A percentile compares a stretch with the other conserved stretches of the same genome.
Evolutionary conservation across 768 basidiomycete genomes (phyloP).

Genomic region (Panaeolus cyanescens): DNA sequence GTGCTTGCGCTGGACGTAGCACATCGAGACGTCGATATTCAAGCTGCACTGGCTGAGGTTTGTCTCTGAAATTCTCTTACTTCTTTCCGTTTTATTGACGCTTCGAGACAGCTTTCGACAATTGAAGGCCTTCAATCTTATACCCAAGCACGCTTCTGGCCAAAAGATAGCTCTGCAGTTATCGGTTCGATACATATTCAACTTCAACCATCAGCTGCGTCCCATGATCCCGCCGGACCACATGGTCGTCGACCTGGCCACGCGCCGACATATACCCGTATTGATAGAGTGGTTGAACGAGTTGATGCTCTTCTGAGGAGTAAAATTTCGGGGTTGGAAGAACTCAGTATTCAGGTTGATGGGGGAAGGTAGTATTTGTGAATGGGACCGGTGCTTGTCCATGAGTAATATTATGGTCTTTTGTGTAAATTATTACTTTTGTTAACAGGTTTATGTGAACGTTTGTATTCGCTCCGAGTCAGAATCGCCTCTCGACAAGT

Average conservation of each 20-base stretch:
- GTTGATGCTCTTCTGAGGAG: conserved; percentile 74
- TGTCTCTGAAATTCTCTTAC: conserved; percentile 16
- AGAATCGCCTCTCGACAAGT: too few species aligned
- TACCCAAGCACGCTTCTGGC: conserved; percentile 89
- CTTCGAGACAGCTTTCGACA: conserved; percentile 54
- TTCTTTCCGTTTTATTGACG: conserved; percentile 15
- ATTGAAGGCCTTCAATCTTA: conserved; percentile 85
- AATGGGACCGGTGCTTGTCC: background rate
- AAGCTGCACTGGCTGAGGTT: conserved; percentile 66
- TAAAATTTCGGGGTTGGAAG: conserved; percentile 80
- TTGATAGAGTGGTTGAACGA: conserved; percentile 73
- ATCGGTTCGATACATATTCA: conserved; percentile 94
- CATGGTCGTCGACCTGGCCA: conserved; percentile 40
- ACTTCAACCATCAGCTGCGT: conserved; percentile 63
- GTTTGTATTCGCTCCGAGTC: background rate
- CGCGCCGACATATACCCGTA: conserved; percentile 50
- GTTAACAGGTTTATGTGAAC: background rate
- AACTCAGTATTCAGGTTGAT: conserved; percentile 90
- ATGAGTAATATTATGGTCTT: background rate
- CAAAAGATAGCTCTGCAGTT: conserved; percentile 82
- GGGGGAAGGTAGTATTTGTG: conserved; percentile 14
- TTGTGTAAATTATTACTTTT: background rate
- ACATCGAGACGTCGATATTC: conserved; percentile 54
- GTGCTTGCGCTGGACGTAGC: conserved; percentile 87
- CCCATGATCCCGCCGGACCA: conserved; percentile 55